Base-by-base conservation (phyloP, 2,329 filamentous ascomycete species). In the Curvularia hawaiiensis region DNA sequence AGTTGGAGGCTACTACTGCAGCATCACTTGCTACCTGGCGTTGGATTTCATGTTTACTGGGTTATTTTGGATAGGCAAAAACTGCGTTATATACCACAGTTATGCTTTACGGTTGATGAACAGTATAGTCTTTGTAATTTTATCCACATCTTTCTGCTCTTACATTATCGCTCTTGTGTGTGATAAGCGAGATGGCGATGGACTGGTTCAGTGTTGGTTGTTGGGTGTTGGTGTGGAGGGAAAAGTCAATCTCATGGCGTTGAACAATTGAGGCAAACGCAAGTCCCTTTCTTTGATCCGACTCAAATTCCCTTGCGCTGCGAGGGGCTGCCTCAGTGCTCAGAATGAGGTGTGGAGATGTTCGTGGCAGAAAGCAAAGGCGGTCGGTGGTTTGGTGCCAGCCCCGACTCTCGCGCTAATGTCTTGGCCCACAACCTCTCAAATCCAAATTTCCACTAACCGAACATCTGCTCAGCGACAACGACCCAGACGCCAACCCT, bases 41-140 rank as follows among this genome's bases (percentile, higher is more conserved):
- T 66, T 65, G 24, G 49, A 43, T 43, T 52, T 11, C 33, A 24
- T 33, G 43, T 47, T 50, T 52, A 46, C 52, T 54, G 22, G 48
- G 33, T 46, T 50, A 41, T 52, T 59, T 54, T 35, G 54, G 52
- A 33, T 33, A 54, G 52, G 54, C 57, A 48, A 56, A 33, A 54
- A 54, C 58, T 59, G 59, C 50, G 62, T 64, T 54, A 65, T 63
- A 71, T 70, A 71, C 65, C 68, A 70, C 56, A 59, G 56, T 60
- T 60, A 24, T 54, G 58, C 54, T 52, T 55, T 54, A 39, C 55
- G 43, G 39, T 60, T 52, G 49, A 46, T 45, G 43, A 35, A 35
- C 55, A 47, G 50, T 45, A 46, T 53, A 58, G 49, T 51, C 24
- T 18, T 28, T 39, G 16, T 50, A 50, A 38, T 50, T 40, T 26